phyloP scores from a whole-genome alignment of 2,329 filamentous ascomycete species.

The Ophiosphaerella herpotricha region DNA sequence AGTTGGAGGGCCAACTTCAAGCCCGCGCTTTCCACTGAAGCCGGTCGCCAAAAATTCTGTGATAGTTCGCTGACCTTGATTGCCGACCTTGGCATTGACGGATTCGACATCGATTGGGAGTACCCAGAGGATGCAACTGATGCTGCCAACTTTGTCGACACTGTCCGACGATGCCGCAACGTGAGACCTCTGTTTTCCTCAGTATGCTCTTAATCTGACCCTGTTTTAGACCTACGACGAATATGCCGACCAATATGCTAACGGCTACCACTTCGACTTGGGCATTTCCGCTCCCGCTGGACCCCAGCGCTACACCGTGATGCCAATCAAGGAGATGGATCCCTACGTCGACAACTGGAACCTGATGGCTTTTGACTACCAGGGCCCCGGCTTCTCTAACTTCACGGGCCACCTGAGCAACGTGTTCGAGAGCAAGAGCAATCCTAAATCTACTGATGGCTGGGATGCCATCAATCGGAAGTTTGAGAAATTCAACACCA shows the following conservation, averaged over 20 bases:
- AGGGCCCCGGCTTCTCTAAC: slow-evolving; percentile 76
- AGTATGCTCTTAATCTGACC: neutral
- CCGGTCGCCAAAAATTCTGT: slow-evolving; percentile 68
- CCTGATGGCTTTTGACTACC: slow-evolving; percentile 68
- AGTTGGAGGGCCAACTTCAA: slow-evolving; percentile 78
- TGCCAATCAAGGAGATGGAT: slow-evolving; percentile 50
- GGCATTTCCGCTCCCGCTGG: slow-evolving; percentile 52
- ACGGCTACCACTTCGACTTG: slow-evolving; percentile 49
- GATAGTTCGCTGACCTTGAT: slow-evolving; percentile 73
- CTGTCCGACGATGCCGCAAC: slow-evolving; percentile 41
- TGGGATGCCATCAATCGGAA: slow-evolving; percentile 7
- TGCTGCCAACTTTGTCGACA: slow-evolving; percentile 43
- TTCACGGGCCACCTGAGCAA: slow-evolving; percentile 57
- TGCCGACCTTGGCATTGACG: slow-evolving; percentile 74
- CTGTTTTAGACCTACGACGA: slow-evolving; percentile 39
- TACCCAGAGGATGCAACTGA: slow-evolving; percentile 48
- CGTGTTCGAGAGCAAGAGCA: slow-evolving; percentile 23
- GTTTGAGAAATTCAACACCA: slow-evolving; percentile 28
- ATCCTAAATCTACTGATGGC: slow-evolving; percentile 26
- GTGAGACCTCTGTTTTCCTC: slow-evolving; percentile 25
- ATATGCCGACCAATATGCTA: slow-evolving; percentile 44
- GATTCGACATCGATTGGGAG: slow-evolving; percentile 53
- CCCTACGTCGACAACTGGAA: slow-evolving; percentile 54
- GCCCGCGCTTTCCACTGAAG: slow-evolving; percentile 65
- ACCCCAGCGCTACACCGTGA: slow-evolving; percentile 44